phyloP scores from a whole-genome alignment of 2,329 filamentous ascomycete species.

The Colletotrichum simmondsii region DNA sequence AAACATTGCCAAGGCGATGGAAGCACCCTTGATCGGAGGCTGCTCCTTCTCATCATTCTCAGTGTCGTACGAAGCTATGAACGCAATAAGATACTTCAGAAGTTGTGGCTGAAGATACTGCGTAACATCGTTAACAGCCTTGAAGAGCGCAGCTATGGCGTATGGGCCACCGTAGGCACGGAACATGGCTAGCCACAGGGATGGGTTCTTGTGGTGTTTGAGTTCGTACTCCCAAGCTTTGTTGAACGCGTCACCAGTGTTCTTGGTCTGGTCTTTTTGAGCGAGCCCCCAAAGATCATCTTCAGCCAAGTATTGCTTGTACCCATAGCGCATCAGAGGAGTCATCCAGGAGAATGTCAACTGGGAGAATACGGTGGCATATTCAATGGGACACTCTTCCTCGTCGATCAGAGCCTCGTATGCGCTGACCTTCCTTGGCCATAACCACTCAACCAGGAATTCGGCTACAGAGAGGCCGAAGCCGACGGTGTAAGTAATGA shows the following conservation, averaged over 20 bases:
- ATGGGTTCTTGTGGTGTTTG: conserved; percentile 75
- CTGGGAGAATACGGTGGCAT: conserved; percentile 92
- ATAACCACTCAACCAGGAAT: conserved; percentile 85
- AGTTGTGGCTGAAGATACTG: conserved; percentile 94
- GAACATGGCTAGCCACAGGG: conserved; percentile 87
- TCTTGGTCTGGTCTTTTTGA: conserved; percentile 80
- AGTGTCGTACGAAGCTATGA: conserved; percentile 78
- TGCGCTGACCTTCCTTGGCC: conserved; percentile 78
- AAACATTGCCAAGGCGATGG: conserved; percentile 95
- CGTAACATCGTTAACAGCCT: conserved; percentile 85
- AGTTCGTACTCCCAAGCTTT: conserved; percentile 82
- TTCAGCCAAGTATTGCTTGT: conserved; percentile 90
- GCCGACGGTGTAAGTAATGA: conserved; percentile 78
- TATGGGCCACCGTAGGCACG: conserved; percentile 89
- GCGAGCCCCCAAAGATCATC: conserved; percentile 96
- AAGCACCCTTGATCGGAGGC: conserved; percentile 84
- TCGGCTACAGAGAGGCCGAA: conserved; percentile 76
- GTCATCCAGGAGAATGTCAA: conserved; percentile 99
- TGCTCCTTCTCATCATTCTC: conserved; percentile 65
- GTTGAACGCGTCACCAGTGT: conserved; percentile 77
- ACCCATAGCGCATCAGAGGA: conserved; percentile 94
- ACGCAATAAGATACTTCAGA: conserved; percentile 83
- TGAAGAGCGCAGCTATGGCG: conserved; percentile 83
- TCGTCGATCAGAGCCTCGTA: conserved; percentile 69
- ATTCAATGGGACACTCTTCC: conserved; percentile 80